Conservation (phyloP, 2,329 filamentous ascomycete species). For the Cladosporium sp. region DNA sequence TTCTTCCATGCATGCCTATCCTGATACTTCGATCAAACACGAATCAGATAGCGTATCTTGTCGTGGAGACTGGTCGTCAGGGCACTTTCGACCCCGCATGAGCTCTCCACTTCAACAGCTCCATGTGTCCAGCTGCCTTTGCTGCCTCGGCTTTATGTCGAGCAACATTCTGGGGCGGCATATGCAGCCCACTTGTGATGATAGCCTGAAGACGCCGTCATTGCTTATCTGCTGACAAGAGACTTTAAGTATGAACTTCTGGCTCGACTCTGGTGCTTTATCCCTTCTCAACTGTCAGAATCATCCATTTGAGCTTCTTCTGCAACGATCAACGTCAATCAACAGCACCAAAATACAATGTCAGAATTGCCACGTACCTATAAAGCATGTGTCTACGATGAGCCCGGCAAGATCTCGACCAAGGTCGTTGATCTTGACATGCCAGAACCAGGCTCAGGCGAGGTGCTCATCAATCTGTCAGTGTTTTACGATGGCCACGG, state of each 20-base stretch:
- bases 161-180: background rate
- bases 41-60: background rate
- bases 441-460: slow-evolving; percentile 59
- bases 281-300: background rate
- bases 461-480: slow-evolving; percentile 60
- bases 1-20: too few species aligned
- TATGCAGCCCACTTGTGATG: background rate
- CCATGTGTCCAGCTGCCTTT: background rate
- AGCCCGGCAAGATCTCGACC: slow-evolving; percentile 61
- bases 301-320: background rate
- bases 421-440: slow-evolving; percentile 61
- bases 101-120: background rate
- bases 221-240: background rate
- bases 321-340: background rate
- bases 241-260: background rate
- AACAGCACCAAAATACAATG: slow-evolving; percentile 13
- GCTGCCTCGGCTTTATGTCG: background rate
- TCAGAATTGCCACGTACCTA: slow-evolving; percentile 51
- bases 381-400: slow-evolving; percentile 62
- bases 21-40: too few species aligned
- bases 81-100: background rate
- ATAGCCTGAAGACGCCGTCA: background rate
- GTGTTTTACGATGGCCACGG: slow-evolving; percentile 17
- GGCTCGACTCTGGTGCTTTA: background rate
- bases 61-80: background rate